A percentile compares a stretch with the other conserved stretches of the same genome.
Evolutionary conservation across 305 asterid species (phyloP).

Genomic region (Solanum hybrid): DNA sequence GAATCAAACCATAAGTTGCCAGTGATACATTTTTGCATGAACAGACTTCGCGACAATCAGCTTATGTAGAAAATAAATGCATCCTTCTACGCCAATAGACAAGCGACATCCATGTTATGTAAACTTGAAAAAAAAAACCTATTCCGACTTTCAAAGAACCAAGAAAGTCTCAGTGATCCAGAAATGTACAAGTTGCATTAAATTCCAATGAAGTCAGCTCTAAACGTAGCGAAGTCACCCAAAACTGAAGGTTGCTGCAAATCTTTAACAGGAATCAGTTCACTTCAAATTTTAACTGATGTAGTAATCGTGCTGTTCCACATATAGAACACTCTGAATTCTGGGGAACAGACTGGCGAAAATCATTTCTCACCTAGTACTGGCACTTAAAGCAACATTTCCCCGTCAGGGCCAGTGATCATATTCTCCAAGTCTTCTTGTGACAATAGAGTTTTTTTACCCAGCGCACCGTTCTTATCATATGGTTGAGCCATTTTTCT

Average conservation of each 20-base stretch:
- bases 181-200: not conserved
- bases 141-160: not conserved
- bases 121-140: not conserved
- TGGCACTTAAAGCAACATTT: slow-evolving; percentile 39
- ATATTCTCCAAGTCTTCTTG: slow-evolving; percentile 83
- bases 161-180: not conserved
- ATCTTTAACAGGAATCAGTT: not conserved
- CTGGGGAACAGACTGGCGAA: not conserved
- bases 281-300: not conserved
- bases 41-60: not conserved
- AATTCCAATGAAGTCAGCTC: not conserved
- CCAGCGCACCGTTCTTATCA: slow-evolving; percentile 74
- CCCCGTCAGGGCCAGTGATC: slow-evolving; percentile 40
- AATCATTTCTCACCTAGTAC: not conserved
- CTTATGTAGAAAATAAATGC: not conserved
- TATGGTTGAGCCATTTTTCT: slow-evolving; percentile 98
- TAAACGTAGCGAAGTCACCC: not conserved
- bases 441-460: slow-evolving; percentile 72
- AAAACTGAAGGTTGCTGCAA: not conserved
- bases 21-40: not conserved
- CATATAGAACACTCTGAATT: not conserved
- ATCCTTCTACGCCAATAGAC: not conserved
- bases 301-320: not conserved
- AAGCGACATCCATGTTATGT: not conserved
- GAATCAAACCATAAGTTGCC: not conserved